These are phyloP conservation scores for Psilocybe sp. DNA, from an alignment of 768 basidiomycete species.

Conservation along the genomic window DNA sequence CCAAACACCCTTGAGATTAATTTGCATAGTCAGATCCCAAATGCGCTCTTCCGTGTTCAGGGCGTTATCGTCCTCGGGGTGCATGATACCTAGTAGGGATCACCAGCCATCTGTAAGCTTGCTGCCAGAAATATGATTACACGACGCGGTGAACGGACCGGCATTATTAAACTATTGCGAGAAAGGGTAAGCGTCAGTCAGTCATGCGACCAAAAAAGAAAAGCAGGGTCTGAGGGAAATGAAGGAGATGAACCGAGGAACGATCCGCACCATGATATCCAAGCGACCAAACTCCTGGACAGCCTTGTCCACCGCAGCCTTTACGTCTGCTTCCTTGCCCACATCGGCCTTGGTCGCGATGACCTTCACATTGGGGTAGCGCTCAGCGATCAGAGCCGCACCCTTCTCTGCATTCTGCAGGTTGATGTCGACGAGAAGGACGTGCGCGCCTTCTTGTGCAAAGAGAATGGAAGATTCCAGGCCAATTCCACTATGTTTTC, in stretches of 20 bases:
- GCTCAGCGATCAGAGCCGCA: conserved; percentile 57
- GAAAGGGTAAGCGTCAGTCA: not conserved
- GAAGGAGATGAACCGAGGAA: not conserved
- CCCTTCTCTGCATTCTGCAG: conserved; percentile 66
- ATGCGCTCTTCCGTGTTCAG: conserved; percentile 95
- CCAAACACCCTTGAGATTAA: conserved; percentile 99
- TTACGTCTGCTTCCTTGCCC: conserved; percentile 82
- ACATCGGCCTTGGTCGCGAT: conserved; percentile 82
- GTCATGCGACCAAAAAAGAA: not conserved
- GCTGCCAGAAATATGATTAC: not conserved
- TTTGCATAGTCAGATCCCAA: conserved; percentile 91
- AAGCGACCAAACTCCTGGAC: conserved; percentile 88
- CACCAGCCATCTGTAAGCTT: not conserved
- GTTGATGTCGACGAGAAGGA: conserved; percentile 89
- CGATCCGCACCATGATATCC: conserved; percentile 79
- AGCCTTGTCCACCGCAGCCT: conserved; percentile 75
- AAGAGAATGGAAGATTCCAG: conserved; percentile 95
- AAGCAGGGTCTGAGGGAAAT: too few species aligned
- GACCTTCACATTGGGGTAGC: conserved; percentile 68
- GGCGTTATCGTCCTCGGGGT: conserved; percentile 90
- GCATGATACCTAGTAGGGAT: conserved; percentile 83
- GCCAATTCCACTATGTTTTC: conserved; percentile 78
- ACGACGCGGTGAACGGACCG: conserved; percentile 34
- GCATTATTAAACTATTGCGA: conserved; percentile 87
- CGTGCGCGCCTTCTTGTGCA: conserved; percentile 90